Base-by-base conservation (phyloP, 768 basidiomycete species). In the Lactarius evosmus region DNA sequence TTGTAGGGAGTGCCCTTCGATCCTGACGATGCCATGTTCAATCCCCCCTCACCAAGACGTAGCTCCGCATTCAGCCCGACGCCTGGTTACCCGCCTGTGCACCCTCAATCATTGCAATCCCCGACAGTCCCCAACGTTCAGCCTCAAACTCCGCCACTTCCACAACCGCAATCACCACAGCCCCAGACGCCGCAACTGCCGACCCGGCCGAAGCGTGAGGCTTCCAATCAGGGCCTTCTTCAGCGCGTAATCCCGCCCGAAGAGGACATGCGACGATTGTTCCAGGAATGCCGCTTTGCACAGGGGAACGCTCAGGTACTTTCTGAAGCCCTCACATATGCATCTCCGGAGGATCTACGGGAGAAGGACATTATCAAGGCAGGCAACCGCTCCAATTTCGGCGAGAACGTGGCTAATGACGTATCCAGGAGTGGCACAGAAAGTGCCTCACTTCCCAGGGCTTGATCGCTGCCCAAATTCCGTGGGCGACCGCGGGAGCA, bases 401-500 rank as follows among this genome's bases (percentile, higher is more conserved):
- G 38, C 61, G 41, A 30, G 32, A 25, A 60, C 11, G n/a, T 17
- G 36, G 38, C 50, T 63, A 50, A 66, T n/a, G 3, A 59, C 16
- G 36, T 41, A 40, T n/a, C 22, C 71, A 96, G 93, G 94, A 95
- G 75, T 95, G 94, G 70, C 84, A 91, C 69, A 70, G 74, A 17
- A 91, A 91, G 70, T 94, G 93, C 72, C 81, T 84, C 33, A 80
- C 83, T 3, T 93, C 91, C 2, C 92, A 93, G 74, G 93, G 94
- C 65, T 81, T 95, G 12, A 85, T 96, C 30, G 87, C 80, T 67
- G 86, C 88, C 12, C 94, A 95, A 74, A 94, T 97, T 69, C 86
- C 89, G 7, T 96, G 95, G 94, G 95, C 95, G 4, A 83, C 86
- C 25, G 86, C 92, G 1, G 83, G 87, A 16, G 93, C 93, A 1